Percentiles rank a stretch among this genome's conserved stretches.
Conservation (phyloP, 176 grass and related monocot genomes). For the Triticum urartu region DNA sequence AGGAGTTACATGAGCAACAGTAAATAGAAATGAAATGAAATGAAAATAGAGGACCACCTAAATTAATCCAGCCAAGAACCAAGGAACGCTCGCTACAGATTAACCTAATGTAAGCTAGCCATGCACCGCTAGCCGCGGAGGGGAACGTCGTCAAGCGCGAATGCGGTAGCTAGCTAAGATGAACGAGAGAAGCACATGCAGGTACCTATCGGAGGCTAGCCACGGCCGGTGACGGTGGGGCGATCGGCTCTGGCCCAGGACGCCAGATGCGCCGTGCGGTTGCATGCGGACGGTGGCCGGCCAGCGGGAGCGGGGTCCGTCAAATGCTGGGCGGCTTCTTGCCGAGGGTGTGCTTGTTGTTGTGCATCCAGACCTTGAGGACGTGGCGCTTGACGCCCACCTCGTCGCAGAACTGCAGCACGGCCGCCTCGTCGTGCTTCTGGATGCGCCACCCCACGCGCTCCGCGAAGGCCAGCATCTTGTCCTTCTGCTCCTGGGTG, state of each 20-base stretch:
- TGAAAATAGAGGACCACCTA: constrained; percentile 17
- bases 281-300: background rate
- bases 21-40: background rate
- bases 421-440: constrained; percentile 87
- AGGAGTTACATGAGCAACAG: constrained; percentile 19
- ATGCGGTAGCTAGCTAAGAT: constrained; percentile 3
- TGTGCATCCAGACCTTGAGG: constrained; percentile 99
- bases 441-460: constrained; percentile 91
- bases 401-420: constrained; percentile 90
- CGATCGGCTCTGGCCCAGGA: background rate
- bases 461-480: constrained; percentile 89
- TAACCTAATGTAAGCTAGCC: constrained; percentile 31
- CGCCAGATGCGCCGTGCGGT: background rate
- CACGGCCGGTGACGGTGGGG: background rate
- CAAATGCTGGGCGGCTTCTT: constrained; percentile 56
- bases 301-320: background rate
- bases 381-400: constrained; percentile 79
- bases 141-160: background rate
- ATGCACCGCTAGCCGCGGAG: background rate
- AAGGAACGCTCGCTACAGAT: constrained; percentile 31
- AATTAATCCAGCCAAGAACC: constrained; percentile 22
- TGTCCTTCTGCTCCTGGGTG: constrained; percentile 92
- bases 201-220: constrained; percentile 30
- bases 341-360: constrained; percentile 93
- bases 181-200: constrained; percentile 6